A percentile compares a stretch with the other conserved stretches of the same genome.
Conservation (phyloP, 2,329 filamentous ascomycete species). For the Paraphoma sp. region DNA sequence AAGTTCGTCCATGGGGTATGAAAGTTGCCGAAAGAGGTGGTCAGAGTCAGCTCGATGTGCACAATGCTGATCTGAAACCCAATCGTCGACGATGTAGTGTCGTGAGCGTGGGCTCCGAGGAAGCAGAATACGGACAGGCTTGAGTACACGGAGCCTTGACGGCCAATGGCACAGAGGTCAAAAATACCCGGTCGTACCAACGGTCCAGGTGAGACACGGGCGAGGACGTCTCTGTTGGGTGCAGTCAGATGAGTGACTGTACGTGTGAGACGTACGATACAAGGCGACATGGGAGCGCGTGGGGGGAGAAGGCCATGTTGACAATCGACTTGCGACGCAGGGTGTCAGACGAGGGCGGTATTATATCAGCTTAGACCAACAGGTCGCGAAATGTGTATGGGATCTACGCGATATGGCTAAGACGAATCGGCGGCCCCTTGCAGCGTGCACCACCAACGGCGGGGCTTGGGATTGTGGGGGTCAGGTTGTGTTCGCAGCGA, state of each 20-base stretch:
- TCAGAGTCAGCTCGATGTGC: neutral
- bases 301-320: neutral
- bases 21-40: neutral
- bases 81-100: neutral
- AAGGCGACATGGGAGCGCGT: neutral
- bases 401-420: neutral
- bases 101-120: neutral
- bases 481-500: constrained; percentile 2
- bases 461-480: constrained; percentile 5
- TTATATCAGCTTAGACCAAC: neutral
- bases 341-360: neutral
- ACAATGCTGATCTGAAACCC: neutral
- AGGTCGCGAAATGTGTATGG: neutral
- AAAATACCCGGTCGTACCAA: neutral
- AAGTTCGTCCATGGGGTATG: neutral
- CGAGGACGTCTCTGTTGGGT: neutral
- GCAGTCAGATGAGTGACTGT: constrained; percentile 3
- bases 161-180: neutral
- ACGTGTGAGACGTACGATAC: neutral
- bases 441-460: constrained; percentile 2
- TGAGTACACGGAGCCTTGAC: neutral
- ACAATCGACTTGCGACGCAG: neutral
- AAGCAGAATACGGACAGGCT: neutral
- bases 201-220: neutral
- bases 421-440: neutral